phyloP scores from a whole-genome alignment of 2,329 filamentous ascomycete genomes.

The Nemania bipapillata region DNA sequence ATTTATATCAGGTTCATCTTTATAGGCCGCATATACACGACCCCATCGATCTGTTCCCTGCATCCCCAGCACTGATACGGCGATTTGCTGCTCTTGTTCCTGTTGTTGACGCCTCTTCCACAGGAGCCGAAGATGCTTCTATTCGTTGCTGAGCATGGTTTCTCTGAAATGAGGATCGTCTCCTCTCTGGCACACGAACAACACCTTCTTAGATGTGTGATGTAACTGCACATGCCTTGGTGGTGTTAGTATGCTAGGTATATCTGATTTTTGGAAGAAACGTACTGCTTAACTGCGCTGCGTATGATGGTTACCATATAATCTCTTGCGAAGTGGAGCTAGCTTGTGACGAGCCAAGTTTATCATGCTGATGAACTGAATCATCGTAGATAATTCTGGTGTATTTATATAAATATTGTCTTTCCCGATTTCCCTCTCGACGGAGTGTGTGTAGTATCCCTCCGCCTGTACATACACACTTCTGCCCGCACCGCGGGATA shows the following conservation, averaged over 20 bases:
- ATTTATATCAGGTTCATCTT: slow-evolving; percentile 28
- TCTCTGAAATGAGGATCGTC: slow-evolving; percentile 57
- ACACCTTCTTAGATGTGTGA: slow-evolving; percentile 55
- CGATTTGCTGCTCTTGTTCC: slow-evolving; percentile 46
- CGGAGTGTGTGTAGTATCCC: slow-evolving; percentile 30
- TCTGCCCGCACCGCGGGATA: slow-evolving; percentile 33
- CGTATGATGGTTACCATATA: slow-evolving; percentile 31
- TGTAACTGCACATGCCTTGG: slow-evolving; percentile 55
- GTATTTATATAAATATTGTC: slow-evolving; percentile 37
- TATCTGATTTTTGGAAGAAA: not conserved
- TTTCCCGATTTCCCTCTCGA: slow-evolving; percentile 5
- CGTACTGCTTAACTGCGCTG: slow-evolving; percentile 33
- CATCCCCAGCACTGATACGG: slow-evolving; percentile 56
- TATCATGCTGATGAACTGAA: slow-evolving; percentile 9
- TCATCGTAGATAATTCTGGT: slow-evolving; percentile 21
- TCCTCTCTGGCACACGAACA: slow-evolving; percentile 53
- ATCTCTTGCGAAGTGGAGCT: not conserved
- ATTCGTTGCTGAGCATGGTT: slow-evolving; percentile 50
- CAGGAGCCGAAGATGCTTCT: slow-evolving; percentile 55
- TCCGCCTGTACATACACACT: slow-evolving; percentile 41
- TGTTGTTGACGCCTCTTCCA: slow-evolving; percentile 49
- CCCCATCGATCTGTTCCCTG: slow-evolving; percentile 47
- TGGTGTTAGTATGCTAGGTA: slow-evolving; percentile 21
- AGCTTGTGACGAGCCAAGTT: slow-evolving; percentile 21
- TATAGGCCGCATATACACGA: slow-evolving; percentile 35